A percentile compares a stretch with the other conserved stretches of the same genome.
Conservation (phyloP, 2,329 filamentous ascomycete species). For the Pyrenophora teres region DNA sequence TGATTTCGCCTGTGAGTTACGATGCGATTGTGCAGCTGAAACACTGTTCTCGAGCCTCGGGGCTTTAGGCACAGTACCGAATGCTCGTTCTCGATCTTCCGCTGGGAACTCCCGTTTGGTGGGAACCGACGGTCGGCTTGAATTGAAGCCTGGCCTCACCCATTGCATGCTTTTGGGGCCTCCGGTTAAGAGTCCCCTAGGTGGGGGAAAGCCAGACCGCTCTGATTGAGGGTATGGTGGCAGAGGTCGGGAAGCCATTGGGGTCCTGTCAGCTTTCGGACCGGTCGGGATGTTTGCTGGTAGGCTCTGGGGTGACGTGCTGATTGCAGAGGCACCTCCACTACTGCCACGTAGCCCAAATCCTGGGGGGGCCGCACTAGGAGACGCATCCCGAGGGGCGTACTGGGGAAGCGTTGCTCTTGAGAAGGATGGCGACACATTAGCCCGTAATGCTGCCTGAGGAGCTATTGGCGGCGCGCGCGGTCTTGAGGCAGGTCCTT, state of each 20-base stretch:
- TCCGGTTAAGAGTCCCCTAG: constrained; percentile 41
- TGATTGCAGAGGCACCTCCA: constrained; percentile 28
- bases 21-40: constrained; percentile 24
- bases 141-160: constrained; percentile 49
- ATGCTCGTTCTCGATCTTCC: constrained; percentile 50
- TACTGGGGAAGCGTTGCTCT: constrained; percentile 34
- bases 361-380: constrained; percentile 29
- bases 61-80: constrained; percentile 40
- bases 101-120: constrained; percentile 52
- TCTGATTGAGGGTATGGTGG: constrained; percentile 38
- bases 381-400: constrained; percentile 34
- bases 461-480: constrained; percentile 42
- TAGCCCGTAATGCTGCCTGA: constrained; percentile 38
- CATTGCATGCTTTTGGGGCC: constrained; percentile 49
- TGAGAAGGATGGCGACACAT: constrained; percentile 41
- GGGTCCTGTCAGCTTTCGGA: constrained; percentile 45
- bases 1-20: constrained; percentile 29
- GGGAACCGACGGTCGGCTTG: constrained; percentile 45
- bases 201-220: constrained; percentile 32
- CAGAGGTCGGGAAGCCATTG: constrained; percentile 38
- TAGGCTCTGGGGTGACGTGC: constrained; percentile 44
- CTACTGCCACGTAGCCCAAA: constrained; percentile 31
- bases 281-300: constrained; percentile 48
- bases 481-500: constrained; percentile 34
- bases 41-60: constrained; percentile 37